Conservation (phyloP, 1,284 basidiomycete genomes). For the Marasmius tenuissimus region DNA sequence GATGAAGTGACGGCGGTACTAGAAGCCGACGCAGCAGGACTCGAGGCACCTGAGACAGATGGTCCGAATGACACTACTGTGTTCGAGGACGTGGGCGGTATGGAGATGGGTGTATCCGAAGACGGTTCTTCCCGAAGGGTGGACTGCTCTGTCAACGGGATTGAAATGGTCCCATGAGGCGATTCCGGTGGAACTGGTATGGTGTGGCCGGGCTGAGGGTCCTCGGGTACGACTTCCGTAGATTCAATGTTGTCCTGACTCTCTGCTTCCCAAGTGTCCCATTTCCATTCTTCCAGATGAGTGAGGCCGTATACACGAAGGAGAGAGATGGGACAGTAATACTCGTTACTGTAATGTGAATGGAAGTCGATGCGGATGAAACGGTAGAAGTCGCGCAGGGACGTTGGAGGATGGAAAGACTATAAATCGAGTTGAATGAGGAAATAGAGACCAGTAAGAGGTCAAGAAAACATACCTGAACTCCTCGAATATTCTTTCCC, state of each 20-base stretch:
- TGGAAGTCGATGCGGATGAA: slow-evolving; percentile 95
- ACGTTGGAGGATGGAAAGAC: slow-evolving; percentile 77
- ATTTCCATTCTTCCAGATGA: slow-evolving; percentile 95
- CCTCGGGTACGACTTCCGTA: slow-evolving; percentile 14
- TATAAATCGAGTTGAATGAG: slow-evolving; percentile 25
- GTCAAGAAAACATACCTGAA: slow-evolving; percentile 61
- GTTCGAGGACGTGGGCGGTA: neutral
- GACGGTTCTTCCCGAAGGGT: too few relatives aligned
- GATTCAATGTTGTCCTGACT: slow-evolving; percentile 48
- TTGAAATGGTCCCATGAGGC: neutral
- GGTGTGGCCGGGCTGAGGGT: slow-evolving; percentile 10
- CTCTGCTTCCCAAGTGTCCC: slow-evolving; percentile 78
- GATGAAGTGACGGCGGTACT: neutral
- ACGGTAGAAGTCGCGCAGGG: slow-evolving; percentile 82
- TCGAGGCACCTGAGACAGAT: neutral
- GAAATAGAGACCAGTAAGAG: neutral
- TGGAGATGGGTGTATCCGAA: neutral
- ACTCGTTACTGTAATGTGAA: slow-evolving; percentile 93
- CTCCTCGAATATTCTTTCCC: slow-evolving; percentile 89
- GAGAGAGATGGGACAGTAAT: slow-evolving; percentile 93
- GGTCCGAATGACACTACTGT: neutral
- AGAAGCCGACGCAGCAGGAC: neutral
- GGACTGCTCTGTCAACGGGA: neutral
- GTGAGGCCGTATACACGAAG: slow-evolving; percentile 95
- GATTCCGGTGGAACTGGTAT: slow-evolving; percentile 1